Percentiles rank a stretch among this genome's conserved stretches.
These are phyloP conservation scores for Protomyces gravidus DNA, from an alignment of 1,139 yeast species.

Conservation along the genomic window DNA sequence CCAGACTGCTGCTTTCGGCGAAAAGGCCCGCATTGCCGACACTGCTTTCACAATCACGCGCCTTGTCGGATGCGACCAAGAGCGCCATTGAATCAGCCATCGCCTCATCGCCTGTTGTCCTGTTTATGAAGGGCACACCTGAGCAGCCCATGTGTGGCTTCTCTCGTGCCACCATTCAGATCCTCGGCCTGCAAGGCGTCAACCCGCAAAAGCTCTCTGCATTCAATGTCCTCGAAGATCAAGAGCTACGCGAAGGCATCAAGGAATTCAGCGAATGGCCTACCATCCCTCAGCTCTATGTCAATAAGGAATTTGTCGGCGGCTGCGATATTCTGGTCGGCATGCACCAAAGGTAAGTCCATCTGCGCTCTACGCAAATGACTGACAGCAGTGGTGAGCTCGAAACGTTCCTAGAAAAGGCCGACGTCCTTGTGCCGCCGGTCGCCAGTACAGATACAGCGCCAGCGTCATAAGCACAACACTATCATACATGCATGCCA, in stretches of 20 bases:
- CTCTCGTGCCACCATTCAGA: constrained; percentile 88
- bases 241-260: constrained; percentile 84
- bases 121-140: constrained; percentile 96
- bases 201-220: constrained; percentile 96
- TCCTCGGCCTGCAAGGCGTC: constrained; percentile 93
- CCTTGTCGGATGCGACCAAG: constrained; percentile 14
- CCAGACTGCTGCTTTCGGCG: neutral
- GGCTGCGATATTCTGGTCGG: constrained; percentile 93
- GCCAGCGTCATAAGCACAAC: constrained; percentile 38
- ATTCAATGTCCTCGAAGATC: constrained; percentile 90
- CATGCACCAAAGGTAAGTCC: constrained; percentile 59
- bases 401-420: constrained; percentile 72
- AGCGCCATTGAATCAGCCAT: constrained; percentile 26
- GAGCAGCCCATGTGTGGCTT: constrained; percentile 98
- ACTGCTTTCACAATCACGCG: constrained; percentile 12
- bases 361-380: constrained; percentile 10
- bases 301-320: constrained; percentile 78
- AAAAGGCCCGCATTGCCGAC: constrained; percentile 6
- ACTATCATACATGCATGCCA: constrained; percentile 1
- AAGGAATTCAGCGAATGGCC: constrained; percentile 97
- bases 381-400: constrained; percentile 62
- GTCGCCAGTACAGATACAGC: constrained; percentile 44
- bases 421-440: constrained; percentile 54
- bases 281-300: constrained; percentile 64
- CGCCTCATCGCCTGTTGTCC: constrained; percentile 61